Base-by-base conservation (phyloP, 768 basidiomycete species). In the Leucosporidium creatinivorum region DNA sequence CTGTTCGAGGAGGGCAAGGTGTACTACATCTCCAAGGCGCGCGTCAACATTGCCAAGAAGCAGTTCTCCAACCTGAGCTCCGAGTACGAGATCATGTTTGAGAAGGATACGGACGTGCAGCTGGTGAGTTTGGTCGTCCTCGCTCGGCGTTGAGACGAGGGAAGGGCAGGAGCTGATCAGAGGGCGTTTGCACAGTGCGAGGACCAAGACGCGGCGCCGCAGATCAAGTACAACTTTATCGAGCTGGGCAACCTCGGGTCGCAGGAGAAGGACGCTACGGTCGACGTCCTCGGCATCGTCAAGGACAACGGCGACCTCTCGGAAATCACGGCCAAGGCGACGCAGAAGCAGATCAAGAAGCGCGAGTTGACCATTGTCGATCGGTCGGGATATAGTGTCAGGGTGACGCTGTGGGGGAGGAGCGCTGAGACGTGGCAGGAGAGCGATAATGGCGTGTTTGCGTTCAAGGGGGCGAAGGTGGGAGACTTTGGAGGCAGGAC, bases 11-110 rank as follows among this genome's bases (percentile, higher is more conserved):
- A 96, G 78, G 89, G 89, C 58, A 93, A 93, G 76, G 93, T 93
- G 12, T 98, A 93, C 77, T 91, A 83, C 75, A 82, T 98, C 63
- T 91, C 91, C 0, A 89, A 88, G 76, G 96, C 89, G 8, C 85
- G 91, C 58, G 88, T 98, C 75, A 91, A 91, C 75, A 85, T 97
- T 19, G 94, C 93, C 39, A 98, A 96, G 81, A 97, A 93, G 80
- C 93, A 96, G 79, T 99, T 94, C 78, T 88, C 85, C 44, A 91
- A 89, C 75, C 79, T 94, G 59, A 80, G 83, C 69, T 96, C 93
- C 76, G 93, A 98, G 76, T 98, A 97, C 75, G 93, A 98, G 77
- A 84, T 99, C 70, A 82, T 81, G 59, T 81, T 99, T n/a, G 91
- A 93, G 70, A 85, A 84, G 69, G 82, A 84, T 65, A 92, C 92